These are phyloP conservation scores for Emergomyces africanus DNA, from an alignment of 2,329 filamentous ascomycete genomes.

Conservation along the genomic window DNA sequence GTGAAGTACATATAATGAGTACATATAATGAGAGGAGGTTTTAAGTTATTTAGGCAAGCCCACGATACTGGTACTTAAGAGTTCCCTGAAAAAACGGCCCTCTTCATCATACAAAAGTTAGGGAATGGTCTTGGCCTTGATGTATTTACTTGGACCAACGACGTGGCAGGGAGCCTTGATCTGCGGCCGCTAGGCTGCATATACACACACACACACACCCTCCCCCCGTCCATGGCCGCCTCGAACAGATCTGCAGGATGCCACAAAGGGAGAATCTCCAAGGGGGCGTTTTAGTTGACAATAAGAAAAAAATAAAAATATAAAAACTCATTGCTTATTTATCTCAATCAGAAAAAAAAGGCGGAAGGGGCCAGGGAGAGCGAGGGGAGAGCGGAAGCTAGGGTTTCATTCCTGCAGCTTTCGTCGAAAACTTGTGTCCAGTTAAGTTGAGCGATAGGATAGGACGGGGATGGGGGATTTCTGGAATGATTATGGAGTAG, in stretches of 20 bases:
- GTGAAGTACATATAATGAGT: no score
- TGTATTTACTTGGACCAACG: slow-evolving; percentile 11
- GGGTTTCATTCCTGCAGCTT: background rate
- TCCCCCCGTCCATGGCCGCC: background rate
- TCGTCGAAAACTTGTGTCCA: no score
- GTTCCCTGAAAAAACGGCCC: background rate
- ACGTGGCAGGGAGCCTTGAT: slow-evolving; percentile 10
- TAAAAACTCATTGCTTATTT: background rate
- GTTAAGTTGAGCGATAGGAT: background rate
- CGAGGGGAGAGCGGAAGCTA: no score
- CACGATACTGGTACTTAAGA: no score
- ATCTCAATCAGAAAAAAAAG: background rate
- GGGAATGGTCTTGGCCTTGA: background rate
- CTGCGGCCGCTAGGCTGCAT: background rate
- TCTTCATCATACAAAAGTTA: background rate
- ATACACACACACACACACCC: background rate
- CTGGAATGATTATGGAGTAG: background rate
- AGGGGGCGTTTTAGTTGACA: no score
- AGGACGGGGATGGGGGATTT: no score
- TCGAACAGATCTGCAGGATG: slow-evolving; percentile 7
- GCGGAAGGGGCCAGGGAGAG: background rate
- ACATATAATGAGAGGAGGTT: no score
- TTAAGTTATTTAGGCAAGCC: no score
- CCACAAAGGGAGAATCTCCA: slow-evolving; percentile 7
- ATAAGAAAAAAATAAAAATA: no score